Conservation (phyloP, 2,329 filamentous ascomycete genomes). For the Exophiala sp. region DNA sequence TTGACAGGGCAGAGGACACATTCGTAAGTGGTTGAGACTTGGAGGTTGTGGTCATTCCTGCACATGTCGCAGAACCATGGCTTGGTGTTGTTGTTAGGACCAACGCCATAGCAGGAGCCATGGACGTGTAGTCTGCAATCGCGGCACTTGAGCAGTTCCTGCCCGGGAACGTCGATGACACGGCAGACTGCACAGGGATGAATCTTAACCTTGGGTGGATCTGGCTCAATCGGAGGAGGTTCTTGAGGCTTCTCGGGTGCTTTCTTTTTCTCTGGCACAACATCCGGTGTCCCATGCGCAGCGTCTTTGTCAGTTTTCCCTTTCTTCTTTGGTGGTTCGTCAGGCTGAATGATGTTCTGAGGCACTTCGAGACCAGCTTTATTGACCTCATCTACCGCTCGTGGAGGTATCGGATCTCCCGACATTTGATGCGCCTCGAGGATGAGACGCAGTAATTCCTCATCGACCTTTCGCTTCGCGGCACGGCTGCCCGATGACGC, state of each 20-base stretch:
- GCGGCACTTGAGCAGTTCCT: constrained; percentile 72
- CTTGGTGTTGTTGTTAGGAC: constrained; percentile 52
- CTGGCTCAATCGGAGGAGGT: constrained; percentile 64
- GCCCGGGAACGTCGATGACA: constrained; percentile 66
- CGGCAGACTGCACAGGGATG: constrained; percentile 84
- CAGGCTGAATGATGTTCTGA: constrained; percentile 28
- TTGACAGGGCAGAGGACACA: constrained; percentile 88
- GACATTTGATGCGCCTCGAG: constrained; percentile 43
- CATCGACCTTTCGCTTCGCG: constrained; percentile 85
- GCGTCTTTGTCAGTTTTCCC: constrained; percentile 53
- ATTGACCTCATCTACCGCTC: constrained; percentile 43
- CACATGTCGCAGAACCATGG: constrained; percentile 98
- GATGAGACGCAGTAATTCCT: constrained; percentile 63
- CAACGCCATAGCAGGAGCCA: constrained; percentile 84
- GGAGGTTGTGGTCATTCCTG: constrained; percentile 84
- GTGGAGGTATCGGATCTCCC: constrained; percentile 42
- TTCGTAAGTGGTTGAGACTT: constrained; percentile 90
- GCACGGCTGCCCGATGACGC: constrained; percentile 73
- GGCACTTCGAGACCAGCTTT: constrained; percentile 42
- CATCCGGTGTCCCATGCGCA: constrained; percentile 43
- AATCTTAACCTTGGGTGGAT: constrained; percentile 71
- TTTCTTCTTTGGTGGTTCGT: constrained; percentile 60
- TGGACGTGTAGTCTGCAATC: constrained; percentile 92
- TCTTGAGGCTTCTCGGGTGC: constrained; percentile 54
- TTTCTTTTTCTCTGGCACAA: constrained; percentile 57